Evolutionary conservation across 176 grass and related monocot genomes (phyloP), one percentile per base, ranked within the genome.

Genomic region (Zoysia japonica): DNA sequence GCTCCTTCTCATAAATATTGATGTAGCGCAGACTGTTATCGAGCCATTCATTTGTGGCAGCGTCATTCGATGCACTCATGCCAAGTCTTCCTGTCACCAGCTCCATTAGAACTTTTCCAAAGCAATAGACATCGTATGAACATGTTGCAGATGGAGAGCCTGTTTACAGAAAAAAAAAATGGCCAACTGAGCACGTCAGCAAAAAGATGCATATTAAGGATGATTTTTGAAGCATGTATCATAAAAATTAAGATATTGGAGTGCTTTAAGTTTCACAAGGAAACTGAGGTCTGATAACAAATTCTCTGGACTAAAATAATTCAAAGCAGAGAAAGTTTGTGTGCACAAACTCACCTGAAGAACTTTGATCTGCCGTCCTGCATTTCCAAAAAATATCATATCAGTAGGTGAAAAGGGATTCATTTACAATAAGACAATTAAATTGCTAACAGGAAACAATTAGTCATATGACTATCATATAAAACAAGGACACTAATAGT

Each of bases 31-130:
- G 52, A 0, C 75, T 89, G 66, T 78, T 76, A 73, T 91, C 96
- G 43, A 99, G 84, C 90, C 96, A 93, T 20, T 93, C 86, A 12
- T 60, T 89, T 9, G 84, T 89, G 47, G 86, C 53, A 63, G 84
- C 62, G 74, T 92, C 92, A 38, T 79, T 91, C 73, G 89, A 89
- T 81, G 86, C 81, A 41, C 92, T 91, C 46, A 91, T 89, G 12
- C 92, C 90, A 47, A 92, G 76, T 73, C 93, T 90, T 42, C 96
- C 96, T 43, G 96, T 96, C 11, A 99, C 90, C 45, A 99, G 73
- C 79, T 99, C 96, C 16, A 99, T 87, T 78, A 99, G 80, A 43
- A 99, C 92, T 88, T 95, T 92, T 36, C 96, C 96, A 42, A 99
- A 89, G 69, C 88, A 93, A 65, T 96, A 91, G 43, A 99, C 84